These are phyloP conservation scores for Aspergillus unguis DNA, from an alignment of 2,329 filamentous ascomycete genomes.

Conservation along the genomic window DNA sequence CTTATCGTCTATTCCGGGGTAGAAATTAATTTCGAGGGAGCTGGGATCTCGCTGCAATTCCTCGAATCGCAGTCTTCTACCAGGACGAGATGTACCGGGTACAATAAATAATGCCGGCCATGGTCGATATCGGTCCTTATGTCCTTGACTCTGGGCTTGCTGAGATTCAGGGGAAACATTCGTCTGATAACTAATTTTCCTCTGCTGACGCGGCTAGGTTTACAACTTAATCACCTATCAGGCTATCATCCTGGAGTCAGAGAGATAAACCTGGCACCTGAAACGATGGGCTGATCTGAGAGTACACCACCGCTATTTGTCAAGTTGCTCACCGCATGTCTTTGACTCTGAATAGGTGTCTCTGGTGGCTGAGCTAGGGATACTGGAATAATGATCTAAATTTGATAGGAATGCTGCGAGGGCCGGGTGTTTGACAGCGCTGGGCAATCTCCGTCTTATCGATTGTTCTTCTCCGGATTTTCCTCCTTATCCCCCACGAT, in stretches of 20 bases:
- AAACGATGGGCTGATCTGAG: conserved; percentile 17
- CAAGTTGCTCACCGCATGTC: conserved; percentile 15
- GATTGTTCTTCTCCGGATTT: conserved; percentile 17
- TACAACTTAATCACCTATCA: not conserved
- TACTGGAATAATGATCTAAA: no score
- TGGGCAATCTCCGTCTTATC: conserved; percentile 6
- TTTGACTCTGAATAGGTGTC: not conserved
- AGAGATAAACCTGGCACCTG: conserved; percentile 8
- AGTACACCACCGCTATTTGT: conserved; percentile 20
- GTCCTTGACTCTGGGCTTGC: not conserved
- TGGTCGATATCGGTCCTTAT: not conserved
- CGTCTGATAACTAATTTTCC: not conserved
- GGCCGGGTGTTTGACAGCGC: not conserved
- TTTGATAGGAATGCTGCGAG: no score
- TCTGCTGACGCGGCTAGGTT: conserved; percentile 1
- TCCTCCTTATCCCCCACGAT: conserved; percentile 27
- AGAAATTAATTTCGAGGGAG: not conserved
- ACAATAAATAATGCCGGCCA: not conserved
- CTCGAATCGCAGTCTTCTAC: not conserved
- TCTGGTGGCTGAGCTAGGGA: no score
- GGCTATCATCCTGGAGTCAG: not conserved
- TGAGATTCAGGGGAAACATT: not conserved
- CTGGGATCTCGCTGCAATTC: not conserved
- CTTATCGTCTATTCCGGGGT: no score
- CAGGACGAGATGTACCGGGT: conserved; percentile 4